These are phyloP conservation scores for Macrotyloma uniflorum DNA, from an alignment of 306 rosid species.

Conservation along the genomic window DNA sequence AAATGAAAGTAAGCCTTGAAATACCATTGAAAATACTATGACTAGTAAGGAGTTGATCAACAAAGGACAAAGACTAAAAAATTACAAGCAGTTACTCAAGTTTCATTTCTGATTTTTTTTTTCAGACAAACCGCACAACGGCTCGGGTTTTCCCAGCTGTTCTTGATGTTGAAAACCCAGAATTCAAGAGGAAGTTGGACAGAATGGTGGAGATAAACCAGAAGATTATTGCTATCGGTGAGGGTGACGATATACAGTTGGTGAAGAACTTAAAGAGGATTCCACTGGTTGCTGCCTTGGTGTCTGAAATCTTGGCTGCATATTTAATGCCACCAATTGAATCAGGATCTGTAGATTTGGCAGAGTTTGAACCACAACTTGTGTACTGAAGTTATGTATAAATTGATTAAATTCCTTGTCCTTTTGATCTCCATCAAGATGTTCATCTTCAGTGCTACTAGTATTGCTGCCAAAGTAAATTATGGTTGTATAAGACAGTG, in stretches of 20 bases:
- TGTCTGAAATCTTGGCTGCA: constrained; percentile 82
- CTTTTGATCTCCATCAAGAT: constrained; percentile 33
- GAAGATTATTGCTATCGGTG: constrained; percentile 80
- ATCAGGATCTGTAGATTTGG: constrained; percentile 95
- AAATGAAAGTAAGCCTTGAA: constrained; percentile 8
- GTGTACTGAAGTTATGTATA: constrained; percentile 71
- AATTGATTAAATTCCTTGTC: constrained; percentile 34
- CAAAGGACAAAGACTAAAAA: not conserved
- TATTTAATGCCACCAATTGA: constrained; percentile 95
- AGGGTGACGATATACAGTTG: constrained; percentile 59
- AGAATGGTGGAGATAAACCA: constrained; percentile 82
- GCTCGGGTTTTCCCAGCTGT: constrained; percentile 97
- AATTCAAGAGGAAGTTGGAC: constrained; percentile 90
- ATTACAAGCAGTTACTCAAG: constrained; percentile 8
- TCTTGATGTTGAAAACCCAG: constrained; percentile 94
- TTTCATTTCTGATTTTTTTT: constrained; percentile 14
- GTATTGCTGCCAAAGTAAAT: constrained; percentile 29
- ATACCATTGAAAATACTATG: not conserved
- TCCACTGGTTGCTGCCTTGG: constrained; percentile 81
- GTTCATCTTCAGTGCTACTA: constrained; percentile 38
- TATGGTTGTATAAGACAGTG: constrained; percentile 37
- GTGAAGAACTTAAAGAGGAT: constrained; percentile 96
- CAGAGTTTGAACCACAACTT: constrained; percentile 84
- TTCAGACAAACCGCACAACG: constrained; percentile 96
- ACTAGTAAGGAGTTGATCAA: not conserved